A percentile compares a stretch with the other conserved stretches of the same genome.
Conservation (phyloP, 495 filamentous ascomycete species). For the Achaetomiella virescens region DNA sequence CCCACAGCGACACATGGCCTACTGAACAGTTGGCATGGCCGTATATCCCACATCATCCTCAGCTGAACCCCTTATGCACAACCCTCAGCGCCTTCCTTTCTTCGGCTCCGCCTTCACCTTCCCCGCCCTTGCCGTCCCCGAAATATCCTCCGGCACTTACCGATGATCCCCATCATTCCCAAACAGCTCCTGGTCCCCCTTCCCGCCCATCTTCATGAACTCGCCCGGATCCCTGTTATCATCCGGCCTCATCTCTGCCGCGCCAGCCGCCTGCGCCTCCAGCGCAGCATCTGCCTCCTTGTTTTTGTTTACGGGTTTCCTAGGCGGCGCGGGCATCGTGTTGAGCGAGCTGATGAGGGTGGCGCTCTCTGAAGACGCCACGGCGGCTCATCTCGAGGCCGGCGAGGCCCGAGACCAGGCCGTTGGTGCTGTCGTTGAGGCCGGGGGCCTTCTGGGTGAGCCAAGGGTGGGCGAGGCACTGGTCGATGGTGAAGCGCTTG, state of each 20-base stretch:
- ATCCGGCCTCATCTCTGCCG: conserved; percentile 56
- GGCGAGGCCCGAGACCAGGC: conserved; percentile 73
- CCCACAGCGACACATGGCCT: background rate
- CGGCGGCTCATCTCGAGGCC: conserved; percentile 79
- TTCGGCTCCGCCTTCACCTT: conserved; percentile 15
- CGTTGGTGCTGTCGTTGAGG: conserved; percentile 83
- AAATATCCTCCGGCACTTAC: conserved; percentile 36
- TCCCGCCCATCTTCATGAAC: conserved; percentile 75
- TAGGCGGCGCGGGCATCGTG: conserved; percentile 51
- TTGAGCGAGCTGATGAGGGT: conserved; percentile 81
- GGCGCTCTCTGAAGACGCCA: conserved; percentile 70
- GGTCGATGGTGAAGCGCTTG: conserved; percentile 77
- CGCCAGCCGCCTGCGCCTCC: conserved; percentile 8
- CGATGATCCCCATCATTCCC: conserved; percentile 53
- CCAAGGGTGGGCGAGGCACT: conserved; percentile 92
- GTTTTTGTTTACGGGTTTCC: conserved; percentile 50
- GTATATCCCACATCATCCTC: background rate
- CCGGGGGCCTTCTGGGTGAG: conserved; percentile 51
- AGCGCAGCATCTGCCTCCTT: conserved; percentile 20
- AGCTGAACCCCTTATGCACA: background rate
- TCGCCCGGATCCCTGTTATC: conserved; percentile 60
- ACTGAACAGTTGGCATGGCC: background rate
- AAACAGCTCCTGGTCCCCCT: conserved; percentile 73
- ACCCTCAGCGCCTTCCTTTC: background rate
- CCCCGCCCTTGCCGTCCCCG: conserved; percentile 18